Conservation (phyloP, 441 rosid genomes). For the Mallotus japonicus region DNA sequence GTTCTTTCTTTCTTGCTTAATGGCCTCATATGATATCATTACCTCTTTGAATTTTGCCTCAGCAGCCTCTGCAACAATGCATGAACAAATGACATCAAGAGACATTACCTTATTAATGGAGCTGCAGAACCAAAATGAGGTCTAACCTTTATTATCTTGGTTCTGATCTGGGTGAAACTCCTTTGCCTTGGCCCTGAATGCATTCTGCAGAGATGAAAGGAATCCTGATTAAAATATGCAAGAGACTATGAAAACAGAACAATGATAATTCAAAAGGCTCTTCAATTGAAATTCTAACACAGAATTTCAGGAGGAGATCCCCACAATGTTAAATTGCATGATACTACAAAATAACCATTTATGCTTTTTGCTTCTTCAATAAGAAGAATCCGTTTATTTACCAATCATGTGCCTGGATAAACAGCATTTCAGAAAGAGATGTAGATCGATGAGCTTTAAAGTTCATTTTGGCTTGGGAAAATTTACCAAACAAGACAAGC, state of each 20-base stretch:
- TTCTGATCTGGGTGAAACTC: slow-evolving; percentile 97
- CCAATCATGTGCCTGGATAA: neutral
- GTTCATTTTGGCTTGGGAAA: neutral
- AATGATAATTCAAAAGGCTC: neutral
- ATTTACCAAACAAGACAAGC: neutral
- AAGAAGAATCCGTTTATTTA: neutral
- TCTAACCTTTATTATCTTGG: slow-evolving; percentile 72
- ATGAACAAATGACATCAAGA: neutral
- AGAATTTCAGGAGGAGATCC: neutral
- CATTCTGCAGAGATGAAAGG: slow-evolving; percentile 48
- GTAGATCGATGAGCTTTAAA: neutral
- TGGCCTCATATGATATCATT: slow-evolving; percentile 84
- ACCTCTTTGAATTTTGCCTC: slow-evolving; percentile 96
- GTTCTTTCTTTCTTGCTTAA: slow-evolving; percentile 68
- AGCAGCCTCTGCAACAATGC: slow-evolving; percentile 57
- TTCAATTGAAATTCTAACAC: neutral
- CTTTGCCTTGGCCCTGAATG: slow-evolving; percentile 84
- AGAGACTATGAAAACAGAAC: neutral
- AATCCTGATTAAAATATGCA: neutral
- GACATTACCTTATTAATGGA: neutral
- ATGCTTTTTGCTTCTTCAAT: too few relatives aligned
- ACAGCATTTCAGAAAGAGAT: neutral
- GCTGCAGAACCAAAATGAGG: neutral
- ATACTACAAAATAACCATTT: too few relatives aligned
- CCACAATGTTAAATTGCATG: neutral